These are phyloP conservation scores for Areca catechu DNA, from an alignment of 176 grass and related monocot genomes.

Conservation along the genomic window DNA sequence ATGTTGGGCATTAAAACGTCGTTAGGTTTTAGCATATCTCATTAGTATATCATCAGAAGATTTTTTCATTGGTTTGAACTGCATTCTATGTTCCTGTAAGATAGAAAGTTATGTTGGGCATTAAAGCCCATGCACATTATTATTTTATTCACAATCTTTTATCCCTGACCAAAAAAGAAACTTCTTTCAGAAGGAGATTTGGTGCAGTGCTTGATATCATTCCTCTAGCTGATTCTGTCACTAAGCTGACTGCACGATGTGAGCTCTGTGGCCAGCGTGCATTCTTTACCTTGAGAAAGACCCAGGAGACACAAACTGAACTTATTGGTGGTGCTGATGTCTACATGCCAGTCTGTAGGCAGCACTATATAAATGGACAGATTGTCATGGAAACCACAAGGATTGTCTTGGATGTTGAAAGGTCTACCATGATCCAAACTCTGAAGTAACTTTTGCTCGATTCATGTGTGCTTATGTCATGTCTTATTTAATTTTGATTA, in stretches of 20 bases:
- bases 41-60: no score
- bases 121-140: no score
- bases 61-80: no score
- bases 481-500: no score
- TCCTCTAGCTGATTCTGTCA: conserved; percentile 72
- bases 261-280: conserved; percentile 59
- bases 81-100: no score
- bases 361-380: conserved; percentile 80
- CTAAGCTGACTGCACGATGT: conserved; percentile 73
- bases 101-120: no score
- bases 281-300: conserved; percentile 90
- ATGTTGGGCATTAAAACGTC: not conserved
- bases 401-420: conserved; percentile 65
- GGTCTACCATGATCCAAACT: conserved; percentile 20
- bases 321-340: conserved; percentile 81
- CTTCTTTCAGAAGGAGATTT: conserved; percentile 60
- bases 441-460: conserved; percentile 21
- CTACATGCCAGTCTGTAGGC: conserved; percentile 84
- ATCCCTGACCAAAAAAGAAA: not conserved
- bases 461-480: no score
- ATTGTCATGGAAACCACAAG: conserved; percentile 47
- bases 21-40: no score
- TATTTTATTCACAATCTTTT: not conserved
- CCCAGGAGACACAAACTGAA: conserved; percentile 69
- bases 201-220: conserved; percentile 86